These are phyloP conservation scores for Annulohypoxylon stygium DNA, from an alignment of 495 filamentous ascomycete genomes.

Conservation along the genomic window DNA sequence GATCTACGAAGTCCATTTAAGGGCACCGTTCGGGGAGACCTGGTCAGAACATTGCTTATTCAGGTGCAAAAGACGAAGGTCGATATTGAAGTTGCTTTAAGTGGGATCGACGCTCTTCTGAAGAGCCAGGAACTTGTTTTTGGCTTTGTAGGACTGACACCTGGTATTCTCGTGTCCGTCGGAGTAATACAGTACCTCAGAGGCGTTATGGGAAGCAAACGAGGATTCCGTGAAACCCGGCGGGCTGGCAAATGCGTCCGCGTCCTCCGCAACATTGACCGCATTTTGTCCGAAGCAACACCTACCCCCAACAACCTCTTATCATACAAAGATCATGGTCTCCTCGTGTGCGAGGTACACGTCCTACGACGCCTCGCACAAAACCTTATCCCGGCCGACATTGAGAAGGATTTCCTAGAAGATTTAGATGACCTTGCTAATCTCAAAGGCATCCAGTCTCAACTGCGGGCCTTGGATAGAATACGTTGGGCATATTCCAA, in stretches of 20 bases:
- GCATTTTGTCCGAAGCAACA: slow-evolving; percentile 77
- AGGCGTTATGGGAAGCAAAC: slow-evolving; percentile 73
- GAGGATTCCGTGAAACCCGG: slow-evolving; percentile 70
- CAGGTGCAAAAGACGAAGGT: slow-evolving; percentile 99
- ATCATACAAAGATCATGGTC: slow-evolving; percentile 89
- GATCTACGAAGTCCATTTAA: slow-evolving; percentile 83
- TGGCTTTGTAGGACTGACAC: slow-evolving; percentile 93
- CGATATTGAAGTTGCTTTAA: slow-evolving; percentile 94
- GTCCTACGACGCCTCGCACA: slow-evolving; percentile 76
- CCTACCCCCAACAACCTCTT: slow-evolving; percentile 74
- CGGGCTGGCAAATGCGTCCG: slow-evolving; percentile 75
- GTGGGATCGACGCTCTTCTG: slow-evolving; percentile 90
- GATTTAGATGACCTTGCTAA: slow-evolving; percentile 87
- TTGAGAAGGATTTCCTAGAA: slow-evolving; percentile 84
- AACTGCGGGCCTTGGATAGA: slow-evolving; percentile 80
- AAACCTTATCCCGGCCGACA: slow-evolving; percentile 72
- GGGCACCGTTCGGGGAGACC: slow-evolving; percentile 83
- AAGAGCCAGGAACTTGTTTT: slow-evolving; percentile 98
- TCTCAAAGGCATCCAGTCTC: slow-evolving; percentile 77
- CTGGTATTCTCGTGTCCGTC: slow-evolving; percentile 86
- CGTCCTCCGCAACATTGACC: slow-evolving; percentile 85
- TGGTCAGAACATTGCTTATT: slow-evolving; percentile 91
- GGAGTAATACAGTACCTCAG: slow-evolving; percentile 79
- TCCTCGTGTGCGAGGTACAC: slow-evolving; percentile 89
- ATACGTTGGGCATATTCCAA: slow-evolving; percentile 89